Percentiles rank a stretch among this genome's conserved stretches.
Conservation (phyloP, 2,329 filamentous ascomycete species). For the Esteya vermicola region DNA sequence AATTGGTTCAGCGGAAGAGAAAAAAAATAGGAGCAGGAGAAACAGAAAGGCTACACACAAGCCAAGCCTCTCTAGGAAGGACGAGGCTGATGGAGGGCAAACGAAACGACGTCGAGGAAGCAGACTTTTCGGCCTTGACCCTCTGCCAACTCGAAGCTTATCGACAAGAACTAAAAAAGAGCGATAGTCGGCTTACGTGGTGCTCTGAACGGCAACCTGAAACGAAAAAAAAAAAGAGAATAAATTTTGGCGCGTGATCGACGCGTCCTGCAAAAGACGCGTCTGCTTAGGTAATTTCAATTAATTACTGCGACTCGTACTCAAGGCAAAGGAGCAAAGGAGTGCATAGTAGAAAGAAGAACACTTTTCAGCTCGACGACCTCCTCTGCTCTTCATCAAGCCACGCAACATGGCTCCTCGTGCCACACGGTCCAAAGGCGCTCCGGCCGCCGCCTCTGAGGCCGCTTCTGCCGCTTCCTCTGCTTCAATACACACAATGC, state of each 20-base stretch:
- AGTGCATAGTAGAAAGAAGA: not conserved
- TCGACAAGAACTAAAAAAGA: no score
- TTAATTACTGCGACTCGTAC: not conserved
- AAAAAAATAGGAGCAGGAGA: not conserved
- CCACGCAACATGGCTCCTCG: conserved; percentile 7
- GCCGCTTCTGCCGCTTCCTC: conserved; percentile 13
- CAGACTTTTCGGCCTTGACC: no score
- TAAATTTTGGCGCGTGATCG: not conserved
- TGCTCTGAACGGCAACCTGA: not conserved
- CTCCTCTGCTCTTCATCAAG: conserved; percentile 9
- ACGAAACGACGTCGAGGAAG: no score
- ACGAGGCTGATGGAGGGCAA: no score
- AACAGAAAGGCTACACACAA: not conserved
- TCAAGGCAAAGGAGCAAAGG: not conserved
- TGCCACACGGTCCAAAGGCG: conserved; percentile 28
- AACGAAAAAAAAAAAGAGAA: no score
- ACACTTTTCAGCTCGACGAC: not conserved
- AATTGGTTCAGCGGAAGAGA: no score
- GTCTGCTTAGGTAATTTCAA: conserved; percentile 5
- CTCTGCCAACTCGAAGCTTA: no score
- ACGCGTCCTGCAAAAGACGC: conserved; percentile 4
- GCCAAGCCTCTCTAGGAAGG: no score
- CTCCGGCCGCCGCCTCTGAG: conserved; percentile 15
- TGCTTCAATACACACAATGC: conserved; percentile 26
- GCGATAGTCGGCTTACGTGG: no score